Percentiles rank a stretch among this genome's conserved stretches.
phyloP scores from a whole-genome alignment of 1,284 basidiomycete species.

The Coriolopsis trogii region DNA sequence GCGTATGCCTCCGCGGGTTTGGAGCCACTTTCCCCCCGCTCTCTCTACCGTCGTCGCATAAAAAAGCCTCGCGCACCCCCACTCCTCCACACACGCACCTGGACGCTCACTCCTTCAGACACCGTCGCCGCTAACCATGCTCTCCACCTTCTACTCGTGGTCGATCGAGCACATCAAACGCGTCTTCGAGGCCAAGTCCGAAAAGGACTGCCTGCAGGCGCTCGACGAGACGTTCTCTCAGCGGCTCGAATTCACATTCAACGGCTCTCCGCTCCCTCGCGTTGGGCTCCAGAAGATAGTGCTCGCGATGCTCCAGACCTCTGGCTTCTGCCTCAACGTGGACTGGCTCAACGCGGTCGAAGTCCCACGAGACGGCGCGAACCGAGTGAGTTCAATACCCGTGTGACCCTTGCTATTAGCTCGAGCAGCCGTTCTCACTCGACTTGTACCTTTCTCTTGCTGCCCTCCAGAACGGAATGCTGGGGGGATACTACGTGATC shows the following conservation, averaged over 20 bases:
- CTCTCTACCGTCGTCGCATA: background rate
- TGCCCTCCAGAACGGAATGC: constrained; percentile 45
- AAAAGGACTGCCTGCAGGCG: constrained; percentile 46
- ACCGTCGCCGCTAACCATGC: constrained; percentile 28
- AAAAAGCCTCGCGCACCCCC: background rate
- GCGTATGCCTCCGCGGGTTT: constrained; percentile 1
- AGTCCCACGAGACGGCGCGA: constrained; percentile 42
- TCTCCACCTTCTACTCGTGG: constrained; percentile 52
- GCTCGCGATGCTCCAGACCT: constrained; percentile 45
- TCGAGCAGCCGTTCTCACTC: background rate
- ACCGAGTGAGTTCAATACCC: constrained; percentile 42
- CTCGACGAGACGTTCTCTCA: constrained; percentile 50
- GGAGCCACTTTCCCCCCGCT: background rate
- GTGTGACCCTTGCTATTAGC: constrained; percentile 5
- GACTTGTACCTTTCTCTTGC: constrained; percentile 1
- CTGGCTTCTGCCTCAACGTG: constrained; percentile 45
- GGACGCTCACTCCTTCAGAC: background rate
- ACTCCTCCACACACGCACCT: background rate
- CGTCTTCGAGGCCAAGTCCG: constrained; percentile 54
- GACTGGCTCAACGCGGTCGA: constrained; percentile 53
- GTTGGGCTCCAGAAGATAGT: constrained; percentile 48
- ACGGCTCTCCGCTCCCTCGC: constrained; percentile 46
- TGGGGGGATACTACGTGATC: constrained; percentile 56
- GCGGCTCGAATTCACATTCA: constrained; percentile 44
- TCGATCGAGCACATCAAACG: constrained; percentile 50